phyloP scores from a whole-genome alignment of 2,329 filamentous ascomycete genomes.

The Lasiodiplodia hormozganensis region DNA sequence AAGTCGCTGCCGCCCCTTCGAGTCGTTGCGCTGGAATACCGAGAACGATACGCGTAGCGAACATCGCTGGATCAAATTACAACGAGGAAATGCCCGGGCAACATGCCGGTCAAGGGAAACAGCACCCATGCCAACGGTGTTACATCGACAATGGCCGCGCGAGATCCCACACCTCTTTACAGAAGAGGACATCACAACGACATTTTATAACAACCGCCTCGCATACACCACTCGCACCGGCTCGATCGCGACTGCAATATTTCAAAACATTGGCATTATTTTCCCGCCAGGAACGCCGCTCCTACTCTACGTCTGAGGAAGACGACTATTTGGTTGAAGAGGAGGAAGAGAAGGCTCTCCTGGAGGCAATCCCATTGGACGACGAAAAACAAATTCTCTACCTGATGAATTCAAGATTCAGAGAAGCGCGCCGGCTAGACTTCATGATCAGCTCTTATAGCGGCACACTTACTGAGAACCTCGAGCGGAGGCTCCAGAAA shows the following conservation, averaged over 20 bases:
- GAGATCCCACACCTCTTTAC: background rate
- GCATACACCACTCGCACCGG: background rate
- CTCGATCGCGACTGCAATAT: background rate
- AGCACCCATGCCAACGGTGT: background rate
- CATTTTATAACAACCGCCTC: background rate
- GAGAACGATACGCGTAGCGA: background rate
- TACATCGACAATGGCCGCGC: background rate
- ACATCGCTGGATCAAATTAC: background rate
- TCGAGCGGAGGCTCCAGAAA: background rate
- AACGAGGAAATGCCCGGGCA: background rate
- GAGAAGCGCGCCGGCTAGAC: background rate
- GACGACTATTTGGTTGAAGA: constrained; percentile 25
- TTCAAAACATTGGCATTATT: background rate
- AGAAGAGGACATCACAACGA: background rate
- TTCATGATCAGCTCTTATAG: background rate
- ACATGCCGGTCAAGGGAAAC: background rate
- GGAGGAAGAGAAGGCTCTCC: constrained; percentile 11
- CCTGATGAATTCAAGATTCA: constrained; percentile 12
- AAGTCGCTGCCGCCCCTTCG: background rate
- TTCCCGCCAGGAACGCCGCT: background rate
- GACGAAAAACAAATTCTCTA: background rate
- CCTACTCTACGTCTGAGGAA: constrained; percentile 8
- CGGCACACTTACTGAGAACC: background rate
- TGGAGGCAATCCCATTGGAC: background rate
- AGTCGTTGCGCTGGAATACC: background rate